Evolutionary conservation across 2,329 filamentous ascomycete genomes (phyloP), one percentile per base, ranked within the genome.

Genomic region (Tothia fuscella): DNA sequence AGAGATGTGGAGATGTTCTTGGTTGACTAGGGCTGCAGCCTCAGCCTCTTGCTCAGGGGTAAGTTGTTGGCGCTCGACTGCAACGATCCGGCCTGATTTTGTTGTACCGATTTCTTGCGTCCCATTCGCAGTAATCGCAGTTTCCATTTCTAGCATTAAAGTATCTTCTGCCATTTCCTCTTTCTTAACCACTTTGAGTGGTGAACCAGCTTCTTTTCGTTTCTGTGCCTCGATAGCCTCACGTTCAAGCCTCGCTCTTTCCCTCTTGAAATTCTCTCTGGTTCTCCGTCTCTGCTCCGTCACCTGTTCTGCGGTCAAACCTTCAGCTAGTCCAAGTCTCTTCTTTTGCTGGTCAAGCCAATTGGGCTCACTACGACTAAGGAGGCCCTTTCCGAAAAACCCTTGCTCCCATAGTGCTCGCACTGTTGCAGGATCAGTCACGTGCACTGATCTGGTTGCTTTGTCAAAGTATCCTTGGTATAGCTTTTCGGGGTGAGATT

Each of bases 281-380:
- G 94, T 85, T 49, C 83, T 77, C 53, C 91, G 74, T 46, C 91
- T 71, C 51, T 78, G 72, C 28, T 73, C 71, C 3, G 89, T 98
- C 41, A 78, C 67, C 47, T 93, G 80, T 62, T 95, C 89, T 50
- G 82, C 88, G 32, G 91, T 91, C 48, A 76, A 71, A 19, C 65
- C 67, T 24, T 75, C 72, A 20, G 78, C 64, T 13, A 78, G 61
- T 9, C 82, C 82, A 45, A 71, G 71, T 38, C 80, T 74, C 21
- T 80, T 78, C 59, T 84, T 81, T 60, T 94, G 86, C 48, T 82
- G 72, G 49, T 83, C 82, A 38, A 94, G 61, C 91, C 91, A 98
- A 51, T 79, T 91, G 3, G 89, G 89, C 59, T 98, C 89, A 67
- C 88, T 95, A 52, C 93, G 78, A 65, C 88, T 95, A 45, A 96